Evolutionary conservation across 2,329 filamentous ascomycete genomes (phyloP).

Genomic region (Monosporascus cannonballus): DNA sequence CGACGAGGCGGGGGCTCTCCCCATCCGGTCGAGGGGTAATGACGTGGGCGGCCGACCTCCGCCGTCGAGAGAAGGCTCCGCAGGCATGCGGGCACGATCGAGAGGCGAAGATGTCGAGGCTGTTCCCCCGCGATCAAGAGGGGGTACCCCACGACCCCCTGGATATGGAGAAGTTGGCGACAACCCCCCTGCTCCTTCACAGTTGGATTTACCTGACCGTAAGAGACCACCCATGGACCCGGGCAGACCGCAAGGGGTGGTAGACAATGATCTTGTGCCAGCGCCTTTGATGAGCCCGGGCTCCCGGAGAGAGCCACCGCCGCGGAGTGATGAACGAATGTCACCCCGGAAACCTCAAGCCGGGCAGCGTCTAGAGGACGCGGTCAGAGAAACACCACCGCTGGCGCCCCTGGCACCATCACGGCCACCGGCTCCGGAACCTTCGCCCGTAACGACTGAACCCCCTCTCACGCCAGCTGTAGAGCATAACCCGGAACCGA

Average conservation of each 20-base stretch:
- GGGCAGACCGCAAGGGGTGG: conserved; percentile 39
- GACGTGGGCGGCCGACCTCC: neutral
- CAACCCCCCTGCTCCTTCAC: conserved; percentile 24
- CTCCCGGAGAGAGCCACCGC: conserved; percentile 43
- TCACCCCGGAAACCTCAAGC: conserved; percentile 39
- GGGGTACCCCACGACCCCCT: conserved; percentile 37
- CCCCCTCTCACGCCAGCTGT: neutral
- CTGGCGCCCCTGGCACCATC: conserved; percentile 4
- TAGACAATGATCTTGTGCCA: conserved; percentile 49
- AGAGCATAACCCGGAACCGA: neutral
- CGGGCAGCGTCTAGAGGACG: conserved; percentile 26
- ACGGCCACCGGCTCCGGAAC: conserved; percentile 7
- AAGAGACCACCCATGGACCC: conserved; percentile 63
- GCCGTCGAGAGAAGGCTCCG: neutral
- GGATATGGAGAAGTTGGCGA: conserved; percentile 34
- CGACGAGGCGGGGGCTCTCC: neutral
- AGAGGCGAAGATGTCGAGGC: too few relatives aligned
- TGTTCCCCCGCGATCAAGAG: conserved; percentile 33
- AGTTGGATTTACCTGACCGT: conserved; percentile 53
- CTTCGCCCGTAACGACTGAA: conserved; percentile 7
- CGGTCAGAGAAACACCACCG: conserved; percentile 28
- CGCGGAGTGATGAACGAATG: conserved; percentile 45
- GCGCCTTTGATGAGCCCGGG: conserved; percentile 50
- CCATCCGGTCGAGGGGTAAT: neutral
- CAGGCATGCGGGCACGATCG: too few relatives aligned